Evolutionary conservation across 139 green algal genomes (phyloP), one percentile per base, ranked within the genome.

Genomic region (Chlamydomonas schloesseri): DNA sequence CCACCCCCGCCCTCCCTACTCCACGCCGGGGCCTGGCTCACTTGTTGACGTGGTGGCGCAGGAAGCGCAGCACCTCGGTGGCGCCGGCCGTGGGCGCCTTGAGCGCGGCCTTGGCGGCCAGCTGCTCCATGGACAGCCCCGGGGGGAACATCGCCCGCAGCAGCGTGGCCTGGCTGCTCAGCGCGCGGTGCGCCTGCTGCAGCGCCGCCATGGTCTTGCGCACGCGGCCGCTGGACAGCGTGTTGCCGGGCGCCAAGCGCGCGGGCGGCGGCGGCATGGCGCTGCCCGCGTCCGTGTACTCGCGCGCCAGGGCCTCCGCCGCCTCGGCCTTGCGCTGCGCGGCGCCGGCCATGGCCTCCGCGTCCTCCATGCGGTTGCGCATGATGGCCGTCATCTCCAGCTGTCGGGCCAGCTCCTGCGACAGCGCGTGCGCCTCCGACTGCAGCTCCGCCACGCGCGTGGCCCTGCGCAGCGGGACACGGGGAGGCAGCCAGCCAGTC

Each of bases 141-240:
- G 75, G 75, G 24, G 71, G 75, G 75, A 84, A 89, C 73, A 78
- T 64, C 20, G 74, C 67, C 55, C 75, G 57, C 46, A 87, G 75
- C 75, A 89, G 84, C 84, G 69, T 31, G 9, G 84, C 84, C 84
- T 89, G 84, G n/a, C 73, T 84, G 60, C 84, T 68, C 65, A 84
- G 15, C 53, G 46, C 68, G 11, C 75, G 62, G 74, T 89, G 84
- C 26, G 67, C 42, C 75, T 89, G 84, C 55, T 82, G 84, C 75
- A 89, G 70, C 36, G 57, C 65, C 20, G 33, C 55, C 57, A 89
- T 69, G 29, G 84, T 89, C 84, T 89, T 82, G 36, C 75, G 75
- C 55, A 81, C 80, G 29, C 84, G 74, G 46, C 75, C 26, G 24
- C 24, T 11, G 29, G 75, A 58, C 47, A 89, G 31, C 11, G 71